These are phyloP conservation scores for Macrolepiota albuminosa DNA, from an alignment of 768 basidiomycete species.

Conservation along the genomic window DNA sequence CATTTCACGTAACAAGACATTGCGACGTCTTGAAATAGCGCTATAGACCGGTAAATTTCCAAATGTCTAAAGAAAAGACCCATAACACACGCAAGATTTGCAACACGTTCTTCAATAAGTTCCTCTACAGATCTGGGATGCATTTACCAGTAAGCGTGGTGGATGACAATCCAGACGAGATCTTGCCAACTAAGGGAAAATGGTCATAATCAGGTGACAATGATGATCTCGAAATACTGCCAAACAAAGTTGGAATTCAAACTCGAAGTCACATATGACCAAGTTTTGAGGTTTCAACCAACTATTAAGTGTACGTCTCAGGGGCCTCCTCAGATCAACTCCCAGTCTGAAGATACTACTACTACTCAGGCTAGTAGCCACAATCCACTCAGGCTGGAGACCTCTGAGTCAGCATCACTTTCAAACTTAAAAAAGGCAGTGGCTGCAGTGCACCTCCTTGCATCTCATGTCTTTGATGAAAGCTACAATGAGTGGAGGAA, in stretches of 20 bases:
- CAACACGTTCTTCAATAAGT: constrained; percentile 40
- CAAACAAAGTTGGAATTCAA: not conserved
- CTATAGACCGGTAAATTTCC: constrained; percentile 29
- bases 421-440: no score
- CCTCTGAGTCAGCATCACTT: no score
- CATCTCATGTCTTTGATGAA: no score
- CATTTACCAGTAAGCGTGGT: constrained; percentile 7
- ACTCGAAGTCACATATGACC: no score
- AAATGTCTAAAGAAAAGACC: not conserved
- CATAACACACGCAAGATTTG: constrained; percentile 36
- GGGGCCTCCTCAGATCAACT: no score
- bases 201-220: constrained; percentile 2
- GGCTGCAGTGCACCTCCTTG: no score
- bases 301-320: no score
- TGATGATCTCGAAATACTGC: not conserved
- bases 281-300: no score
- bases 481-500: no score
- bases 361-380: no score
- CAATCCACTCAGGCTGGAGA: no score
- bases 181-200: constrained; percentile 4
- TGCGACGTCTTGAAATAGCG: constrained; percentile 57
- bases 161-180: not conserved
- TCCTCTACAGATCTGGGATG: constrained; percentile 22
- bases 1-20: constrained; percentile 70
- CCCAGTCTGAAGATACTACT: no score